Evolutionary conservation across 495 filamentous ascomycete genomes (phyloP), one percentile per base, ranked within the genome.

Genomic region (Beverwykella pulmonaria): DNA sequence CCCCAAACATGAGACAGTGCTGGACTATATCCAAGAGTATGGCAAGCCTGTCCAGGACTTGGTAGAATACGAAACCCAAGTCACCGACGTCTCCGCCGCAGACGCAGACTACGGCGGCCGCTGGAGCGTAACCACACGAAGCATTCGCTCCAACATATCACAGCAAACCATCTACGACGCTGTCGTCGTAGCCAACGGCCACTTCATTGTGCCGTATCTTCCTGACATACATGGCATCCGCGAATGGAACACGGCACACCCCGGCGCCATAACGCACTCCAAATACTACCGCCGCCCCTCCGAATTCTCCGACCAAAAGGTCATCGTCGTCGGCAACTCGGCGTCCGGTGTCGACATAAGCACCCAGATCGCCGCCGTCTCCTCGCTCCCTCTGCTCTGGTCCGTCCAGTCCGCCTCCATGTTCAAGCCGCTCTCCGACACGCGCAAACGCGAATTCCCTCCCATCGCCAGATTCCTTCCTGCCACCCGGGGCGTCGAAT

Each of bases 321-420:
- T 90, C 22, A 77, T 96, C 22, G 81, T 96, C 0, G 87, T 97
- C 0, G 92, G 92, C 20, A 90, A 87, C 59, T 85, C 86, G 0
- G 86, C 91, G 1, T 95, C 91, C 0, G 92, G 90, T 9, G 74
- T 91, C 17, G 92, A 97, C 71, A 90, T 96, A 59, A 87, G 87
- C 5, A 76, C 83, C 9, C 92, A 97, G 65, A 92, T 96, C 68
- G 83, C 79, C 25, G 55, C 74, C 27, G 71, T 82, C 25, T 80
- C 82, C 72, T 73, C 77, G 59, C 78, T 75, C 9, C 83, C 82
- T n/a, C 57, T 88, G 2, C 64, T 88, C 22, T 72, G 82, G 17
- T 88, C 86, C 5, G 77, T 80, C 46, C 76, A 78, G 41, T 82
- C 81, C 0, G 76, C 79, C 53, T 80, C 81, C 4, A 70, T 74